Conservation (phyloP, 1,139 yeast species). For the Geotrichum citri-aurantii region DNA sequence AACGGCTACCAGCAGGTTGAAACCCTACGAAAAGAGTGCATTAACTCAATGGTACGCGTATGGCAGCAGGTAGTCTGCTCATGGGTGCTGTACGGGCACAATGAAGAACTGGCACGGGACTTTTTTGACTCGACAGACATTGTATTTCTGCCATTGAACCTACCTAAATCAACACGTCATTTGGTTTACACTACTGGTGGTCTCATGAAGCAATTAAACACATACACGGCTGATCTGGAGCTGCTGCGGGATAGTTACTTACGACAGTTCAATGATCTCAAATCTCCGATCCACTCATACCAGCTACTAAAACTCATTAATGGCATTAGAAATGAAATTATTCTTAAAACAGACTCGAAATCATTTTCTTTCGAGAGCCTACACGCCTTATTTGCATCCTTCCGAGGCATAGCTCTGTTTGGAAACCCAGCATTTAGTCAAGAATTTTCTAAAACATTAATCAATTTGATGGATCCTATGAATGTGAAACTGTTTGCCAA, state of each 20-base stretch:
- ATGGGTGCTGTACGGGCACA: conserved; percentile 30
- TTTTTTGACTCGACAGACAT: not conserved
- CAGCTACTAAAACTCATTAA: conserved; percentile 20
- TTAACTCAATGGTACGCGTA: conserved; percentile 24
- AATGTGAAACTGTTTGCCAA: conserved; percentile 5
- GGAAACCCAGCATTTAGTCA: conserved; percentile 25
- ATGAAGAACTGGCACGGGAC: conserved; percentile 6
- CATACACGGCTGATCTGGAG: conserved; percentile 7
- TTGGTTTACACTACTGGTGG: conserved; percentile 16
- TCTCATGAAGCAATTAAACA: conserved; percentile 11
- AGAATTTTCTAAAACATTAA: conserved; percentile 13
- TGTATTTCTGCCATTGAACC: conserved; percentile 16
- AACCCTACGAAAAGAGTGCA: conserved; percentile 20
- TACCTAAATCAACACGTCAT: conserved; percentile 9
- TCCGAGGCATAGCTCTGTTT: conserved; percentile 23
- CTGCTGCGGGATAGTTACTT: conserved; percentile 6
- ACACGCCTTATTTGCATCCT: conserved; percentile 18
- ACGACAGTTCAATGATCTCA: conserved; percentile 16
- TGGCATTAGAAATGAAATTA: conserved; percentile 21
- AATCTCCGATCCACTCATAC: conserved; percentile 20
- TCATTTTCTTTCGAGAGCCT: conserved; percentile 21
- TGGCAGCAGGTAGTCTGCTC: conserved; percentile 27
- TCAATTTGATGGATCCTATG: not conserved
- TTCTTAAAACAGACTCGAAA: conserved; percentile 21
- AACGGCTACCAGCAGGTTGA: conserved; percentile 26